Evolutionary conservation across 306 rosid species (phyloP).

Genomic region (Casuarina glauca): DNA sequence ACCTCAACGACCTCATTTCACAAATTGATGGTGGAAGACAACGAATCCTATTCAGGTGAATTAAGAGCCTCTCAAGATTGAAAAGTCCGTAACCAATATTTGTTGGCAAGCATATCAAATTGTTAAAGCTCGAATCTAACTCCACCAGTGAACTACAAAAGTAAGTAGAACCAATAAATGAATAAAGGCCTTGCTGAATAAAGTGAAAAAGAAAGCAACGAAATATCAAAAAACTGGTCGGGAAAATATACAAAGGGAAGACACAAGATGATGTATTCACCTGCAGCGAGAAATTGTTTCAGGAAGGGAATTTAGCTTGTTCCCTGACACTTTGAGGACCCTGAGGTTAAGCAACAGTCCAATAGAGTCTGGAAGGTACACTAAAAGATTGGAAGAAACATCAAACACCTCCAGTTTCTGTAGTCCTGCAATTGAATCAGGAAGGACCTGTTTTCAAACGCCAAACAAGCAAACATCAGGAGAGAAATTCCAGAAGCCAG

Average conservation of each 20-base stretch:
- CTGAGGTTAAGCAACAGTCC: conserved; percentile 48
- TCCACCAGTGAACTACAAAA: conserved; percentile 43
- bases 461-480: background rate
- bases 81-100: conserved; percentile 43
- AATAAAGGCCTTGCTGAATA: background rate
- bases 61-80: conserved; percentile 48
- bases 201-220: background rate
- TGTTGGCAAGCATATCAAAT: conserved; percentile 47
- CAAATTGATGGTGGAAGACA: conserved; percentile 49
- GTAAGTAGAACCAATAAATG: background rate
- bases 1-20: conserved; percentile 54
- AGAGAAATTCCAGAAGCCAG: background rate
- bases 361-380: conserved; percentile 39
- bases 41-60: conserved; percentile 47
- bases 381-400: conserved; percentile 45
- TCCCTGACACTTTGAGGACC: conserved; percentile 45
- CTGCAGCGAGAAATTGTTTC: conserved; percentile 52
- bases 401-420: conserved; percentile 49
- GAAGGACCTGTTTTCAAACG: conserved; percentile 40
- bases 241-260: background rate
- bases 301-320: conserved; percentile 47
- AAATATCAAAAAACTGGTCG: background rate
- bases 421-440: conserved; percentile 48
- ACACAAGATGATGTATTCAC: conserved; percentile 22
- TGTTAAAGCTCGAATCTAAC: conserved; percentile 54